A percentile compares a stretch with the other conserved stretches of the same genome.
Conservation (phyloP, 345 rosid genomes). For the Citrus australasica region DNA sequence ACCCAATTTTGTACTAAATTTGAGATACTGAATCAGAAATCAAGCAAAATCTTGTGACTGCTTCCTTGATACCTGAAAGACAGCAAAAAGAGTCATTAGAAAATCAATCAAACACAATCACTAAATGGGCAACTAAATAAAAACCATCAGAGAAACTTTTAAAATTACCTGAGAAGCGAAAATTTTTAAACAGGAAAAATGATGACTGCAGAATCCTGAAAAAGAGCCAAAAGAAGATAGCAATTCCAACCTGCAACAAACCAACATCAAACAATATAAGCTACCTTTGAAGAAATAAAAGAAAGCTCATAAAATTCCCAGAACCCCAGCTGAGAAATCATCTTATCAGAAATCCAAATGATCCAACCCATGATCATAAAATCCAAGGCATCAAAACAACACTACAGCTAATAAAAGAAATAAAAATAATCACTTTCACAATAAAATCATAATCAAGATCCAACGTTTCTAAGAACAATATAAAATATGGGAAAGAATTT, state of each 20-base stretch:
- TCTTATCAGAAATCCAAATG: background rate
- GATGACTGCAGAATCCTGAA: slow-evolving; percentile 1
- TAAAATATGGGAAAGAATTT: background rate
- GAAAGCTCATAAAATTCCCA: background rate
- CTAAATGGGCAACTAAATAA: background rate
- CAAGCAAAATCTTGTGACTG: background rate
- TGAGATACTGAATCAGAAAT: background rate
- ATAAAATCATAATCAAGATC: slow-evolving; percentile 9
- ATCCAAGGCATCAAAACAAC: background rate
- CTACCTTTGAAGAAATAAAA: background rate
- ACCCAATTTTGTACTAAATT: background rate
- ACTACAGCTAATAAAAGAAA: background rate
- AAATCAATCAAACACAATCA: slow-evolving; percentile 1
- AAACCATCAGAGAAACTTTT: background rate
- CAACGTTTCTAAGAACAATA: background rate
- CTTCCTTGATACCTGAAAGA: slow-evolving; percentile 14
- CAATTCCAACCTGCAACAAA: slow-evolving; percentile 13
- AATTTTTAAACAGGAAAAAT: background rate
- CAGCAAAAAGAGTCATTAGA: slow-evolving; percentile 14
- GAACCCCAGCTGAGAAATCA: background rate
- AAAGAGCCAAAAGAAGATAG: background rate
- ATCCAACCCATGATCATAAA: slow-evolving; percentile 2
- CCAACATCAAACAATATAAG: background rate
- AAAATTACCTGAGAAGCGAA: slow-evolving; percentile 9
- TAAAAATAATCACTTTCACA: background rate